Evolutionary conservation across 148 eudicot species (phyloP).

Genomic region (Spergularia bocconei): DNA sequence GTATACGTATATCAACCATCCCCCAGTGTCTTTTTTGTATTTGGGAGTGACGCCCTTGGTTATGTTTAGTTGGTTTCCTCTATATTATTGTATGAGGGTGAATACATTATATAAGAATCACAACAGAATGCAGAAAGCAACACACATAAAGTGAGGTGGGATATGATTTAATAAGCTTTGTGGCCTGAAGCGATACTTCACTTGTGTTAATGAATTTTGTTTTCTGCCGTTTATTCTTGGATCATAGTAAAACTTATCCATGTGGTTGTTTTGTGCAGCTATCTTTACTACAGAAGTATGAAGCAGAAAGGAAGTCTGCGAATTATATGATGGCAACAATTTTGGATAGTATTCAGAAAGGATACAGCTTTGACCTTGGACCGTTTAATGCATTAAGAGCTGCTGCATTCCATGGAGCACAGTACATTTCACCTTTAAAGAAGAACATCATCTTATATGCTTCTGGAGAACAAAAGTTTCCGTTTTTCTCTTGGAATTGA

Average conservation of each 20-base stretch:
- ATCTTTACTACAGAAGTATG: conserved; percentile 63
- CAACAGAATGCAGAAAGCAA: no score
- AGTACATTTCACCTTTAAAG: conserved; percentile 73
- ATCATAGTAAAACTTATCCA: background rate
- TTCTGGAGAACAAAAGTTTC: conserved; percentile 73
- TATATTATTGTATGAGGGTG: no score
- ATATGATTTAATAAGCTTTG: no score
- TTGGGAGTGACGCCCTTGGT: no score
- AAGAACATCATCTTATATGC: conserved; percentile 75
- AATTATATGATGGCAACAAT: conserved; percentile 80
- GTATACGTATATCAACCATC: no score
- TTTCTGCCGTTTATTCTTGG: background rate
- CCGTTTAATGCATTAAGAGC: conserved; percentile 80
- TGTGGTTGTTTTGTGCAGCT: conserved; percentile 39
- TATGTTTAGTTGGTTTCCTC: no score
- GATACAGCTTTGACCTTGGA: conserved; percentile 75
- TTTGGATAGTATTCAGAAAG: conserved; percentile 92
- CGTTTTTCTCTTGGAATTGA: conserved; percentile 56
- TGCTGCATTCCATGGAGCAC: conserved; percentile 82
- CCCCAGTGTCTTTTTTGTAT: no score
- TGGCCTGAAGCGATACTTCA: no score
- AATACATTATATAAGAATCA: no score
- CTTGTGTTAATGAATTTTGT: background rate
- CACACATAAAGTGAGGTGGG: no score
- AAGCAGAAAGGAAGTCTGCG: conserved; percentile 76